A percentile compares a stretch with the other conserved stretches of the same genome.
Evolutionary conservation across 345 rosid species (phyloP).

Genomic region (Linum tenue): DNA sequence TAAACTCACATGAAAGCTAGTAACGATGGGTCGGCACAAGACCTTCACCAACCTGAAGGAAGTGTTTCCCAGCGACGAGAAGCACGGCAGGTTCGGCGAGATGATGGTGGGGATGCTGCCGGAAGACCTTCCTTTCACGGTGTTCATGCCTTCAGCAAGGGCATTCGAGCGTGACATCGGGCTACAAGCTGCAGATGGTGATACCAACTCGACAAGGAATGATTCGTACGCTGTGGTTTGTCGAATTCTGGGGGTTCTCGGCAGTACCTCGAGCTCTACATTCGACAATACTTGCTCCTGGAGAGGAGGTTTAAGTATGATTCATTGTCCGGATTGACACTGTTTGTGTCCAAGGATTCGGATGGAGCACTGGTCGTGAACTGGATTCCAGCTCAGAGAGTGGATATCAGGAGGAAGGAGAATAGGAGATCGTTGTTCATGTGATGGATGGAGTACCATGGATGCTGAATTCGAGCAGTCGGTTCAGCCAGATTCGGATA

Average conservation of each 20-base stretch:
- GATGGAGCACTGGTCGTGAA: constrained; percentile 49
- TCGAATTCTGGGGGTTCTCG: constrained; percentile 57
- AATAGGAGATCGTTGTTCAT: constrained; percentile 26
- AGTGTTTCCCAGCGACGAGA: constrained; percentile 4
- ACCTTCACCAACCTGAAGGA: neutral
- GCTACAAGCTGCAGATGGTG: constrained; percentile 13
- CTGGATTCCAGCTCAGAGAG: constrained; percentile 39
- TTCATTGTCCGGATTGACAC: constrained; percentile 50
- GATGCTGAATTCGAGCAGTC: constrained; percentile 76
- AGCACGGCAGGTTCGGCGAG: constrained; percentile 53
- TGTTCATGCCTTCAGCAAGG: constrained; percentile 55
- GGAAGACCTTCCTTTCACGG: constrained; percentile 60
- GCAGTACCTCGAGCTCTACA: constrained; percentile 48
- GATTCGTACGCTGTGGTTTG: constrained; percentile 51
- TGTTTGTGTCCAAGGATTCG: constrained; percentile 34
- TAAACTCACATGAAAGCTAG: constrained; percentile 7
- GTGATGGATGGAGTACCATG: constrained; percentile 69
- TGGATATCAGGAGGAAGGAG: constrained; percentile 46
- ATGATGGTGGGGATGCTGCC: constrained; percentile 85
- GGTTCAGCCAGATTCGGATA: constrained; percentile 32
- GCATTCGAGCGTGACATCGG: constrained; percentile 56
- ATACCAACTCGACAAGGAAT: constrained; percentile 23
- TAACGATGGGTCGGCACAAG: constrained; percentile 9
- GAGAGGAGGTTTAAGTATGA: constrained; percentile 42
- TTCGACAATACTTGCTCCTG: constrained; percentile 15